Evolutionary conservation across 805 yeast species (phyloP), one percentile per base, ranked within the genome.

Genomic region (Tetrapisispora iriomotensis): DNA sequence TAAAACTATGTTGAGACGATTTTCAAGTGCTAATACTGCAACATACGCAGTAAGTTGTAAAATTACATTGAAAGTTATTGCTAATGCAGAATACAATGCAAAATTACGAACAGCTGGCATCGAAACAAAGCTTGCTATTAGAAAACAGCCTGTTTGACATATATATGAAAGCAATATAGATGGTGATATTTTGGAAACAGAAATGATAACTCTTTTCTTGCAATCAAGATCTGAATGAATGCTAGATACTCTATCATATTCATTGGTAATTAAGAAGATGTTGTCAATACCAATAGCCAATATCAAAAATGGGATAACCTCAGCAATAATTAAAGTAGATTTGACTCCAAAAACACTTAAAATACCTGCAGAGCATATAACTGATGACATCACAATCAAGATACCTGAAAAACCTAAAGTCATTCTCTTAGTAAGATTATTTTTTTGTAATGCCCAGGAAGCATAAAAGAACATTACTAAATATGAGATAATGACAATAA

Each of bases 31-130:
- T 41, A 90, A 60, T 1, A 86, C 68, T 0, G 94, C 72, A 3
- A 86, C 71, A 58, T 90, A 88, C 24, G 81, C 75, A 0, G 96
- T 85, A 58, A 87, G 61, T 54, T 90, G 97, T 23, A 90, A 65
- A 0, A 76, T 31, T 1, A 90, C 78, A 56, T 90, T 88, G 49
- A 84, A 64, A 6, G 82, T 52, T 3, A 90, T 79, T 0, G 97
- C 90, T 14, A 86, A 82, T 0, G 95, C 88, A 6, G 95, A 84
- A 54, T 85, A 92, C 12, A 82, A 61, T 0, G 98, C 96, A 67
- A 90, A 90, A 59, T 88, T 92, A 46, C 81, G 72, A 15, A 90
- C 97, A 0, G 97, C 97, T 1, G 97, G 97, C 96, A 92, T 92
- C 10, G 79, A 71, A 6, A 92, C 96, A 4, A 68, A 60, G 1